Conservation (phyloP, 2,329 filamentous ascomycete species). For the Macrophomina phaseolina region DNA sequence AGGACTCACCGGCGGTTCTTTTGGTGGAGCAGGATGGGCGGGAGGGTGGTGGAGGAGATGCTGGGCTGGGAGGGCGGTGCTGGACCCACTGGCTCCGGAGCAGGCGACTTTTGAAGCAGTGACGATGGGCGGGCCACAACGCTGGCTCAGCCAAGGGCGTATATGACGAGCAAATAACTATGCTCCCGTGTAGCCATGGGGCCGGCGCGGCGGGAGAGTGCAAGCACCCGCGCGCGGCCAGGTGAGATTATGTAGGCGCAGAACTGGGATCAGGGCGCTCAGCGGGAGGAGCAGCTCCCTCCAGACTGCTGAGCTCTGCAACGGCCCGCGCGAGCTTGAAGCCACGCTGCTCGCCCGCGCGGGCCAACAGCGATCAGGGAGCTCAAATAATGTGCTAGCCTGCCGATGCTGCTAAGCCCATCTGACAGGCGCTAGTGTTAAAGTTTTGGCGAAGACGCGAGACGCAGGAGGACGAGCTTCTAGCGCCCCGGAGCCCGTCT, state of each 20-base stretch:
- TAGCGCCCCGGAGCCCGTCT: slow-evolving; percentile 2
- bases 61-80: not conserved
- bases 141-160: slow-evolving; percentile 25
- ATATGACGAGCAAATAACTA: slow-evolving; percentile 32
- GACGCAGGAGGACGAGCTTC: not conserved
- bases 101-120: slow-evolving; percentile 25
- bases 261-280: slow-evolving; percentile 36
- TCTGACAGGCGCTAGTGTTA: slow-evolving; percentile 27
- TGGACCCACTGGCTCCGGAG: not conserved
- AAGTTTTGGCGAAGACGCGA: slow-evolving; percentile 11
- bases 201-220: slow-evolving; percentile 33
- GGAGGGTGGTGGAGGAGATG: slow-evolving; percentile 1
- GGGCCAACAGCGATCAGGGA: slow-evolving; percentile 20
- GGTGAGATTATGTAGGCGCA: slow-evolving; percentile 33
- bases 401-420: slow-evolving; percentile 16
- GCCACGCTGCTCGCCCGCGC: slow-evolving; percentile 16
- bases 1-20: not conserved
- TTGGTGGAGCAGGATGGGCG: not conserved
- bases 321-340: slow-evolving; percentile 42
- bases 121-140: slow-evolving; percentile 14
- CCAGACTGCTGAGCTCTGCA: slow-evolving; percentile 43
- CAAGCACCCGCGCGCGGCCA: slow-evolving; percentile 41
- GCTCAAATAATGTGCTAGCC: slow-evolving; percentile 14
- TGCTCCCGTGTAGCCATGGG: slow-evolving; percentile 32
- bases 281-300: slow-evolving; percentile 32